Percentiles rank a stretch among this genome's conserved stretches.
Evolutionary conservation across 805 yeast genomes (phyloP).

Genomic region (Teunomyces pallodes): DNA sequence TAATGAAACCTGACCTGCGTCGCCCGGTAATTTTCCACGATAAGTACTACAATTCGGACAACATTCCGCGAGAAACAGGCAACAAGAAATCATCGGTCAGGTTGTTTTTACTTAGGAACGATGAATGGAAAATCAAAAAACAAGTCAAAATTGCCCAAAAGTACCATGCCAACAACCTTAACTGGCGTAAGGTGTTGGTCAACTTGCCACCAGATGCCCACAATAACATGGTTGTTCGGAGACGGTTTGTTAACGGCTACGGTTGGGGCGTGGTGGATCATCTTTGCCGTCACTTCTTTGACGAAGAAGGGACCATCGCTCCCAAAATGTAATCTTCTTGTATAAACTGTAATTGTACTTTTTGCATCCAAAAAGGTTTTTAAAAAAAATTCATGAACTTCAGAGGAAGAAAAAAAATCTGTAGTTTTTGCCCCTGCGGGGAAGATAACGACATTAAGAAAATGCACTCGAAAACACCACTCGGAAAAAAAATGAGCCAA

Average conservation of each 20-base stretch:
- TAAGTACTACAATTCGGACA: constrained; percentile 33
- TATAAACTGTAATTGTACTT: background rate
- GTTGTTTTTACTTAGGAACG: constrained; percentile 22
- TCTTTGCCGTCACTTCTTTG: constrained; percentile 28
- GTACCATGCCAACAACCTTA: constrained; percentile 35
- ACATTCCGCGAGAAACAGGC: constrained; percentile 21
- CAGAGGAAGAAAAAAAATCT: background rate
- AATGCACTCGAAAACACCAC: too few species aligned
- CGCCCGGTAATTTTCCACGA: constrained; percentile 42
- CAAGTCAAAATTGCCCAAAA: constrained; percentile 42
- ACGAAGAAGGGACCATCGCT: background rate
- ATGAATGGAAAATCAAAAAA: constrained; percentile 35
- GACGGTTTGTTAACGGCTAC: constrained; percentile 43
- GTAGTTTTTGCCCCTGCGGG: background rate
- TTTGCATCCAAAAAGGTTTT: background rate
- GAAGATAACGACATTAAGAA: background rate
- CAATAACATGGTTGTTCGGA: constrained; percentile 42
- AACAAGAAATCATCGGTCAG: constrained; percentile 3
- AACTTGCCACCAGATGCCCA: constrained; percentile 47
- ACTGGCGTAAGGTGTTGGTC: constrained; percentile 46
- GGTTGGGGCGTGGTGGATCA: constrained; percentile 49
- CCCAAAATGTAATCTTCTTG: background rate
- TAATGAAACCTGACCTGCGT: constrained; percentile 34
- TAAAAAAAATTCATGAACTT: background rate
- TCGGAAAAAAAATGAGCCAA: too few species aligned